Base-by-base conservation (phyloP, 2,329 filamentous ascomycete species). In the Hymenoscyphus fraxineus region DNA sequence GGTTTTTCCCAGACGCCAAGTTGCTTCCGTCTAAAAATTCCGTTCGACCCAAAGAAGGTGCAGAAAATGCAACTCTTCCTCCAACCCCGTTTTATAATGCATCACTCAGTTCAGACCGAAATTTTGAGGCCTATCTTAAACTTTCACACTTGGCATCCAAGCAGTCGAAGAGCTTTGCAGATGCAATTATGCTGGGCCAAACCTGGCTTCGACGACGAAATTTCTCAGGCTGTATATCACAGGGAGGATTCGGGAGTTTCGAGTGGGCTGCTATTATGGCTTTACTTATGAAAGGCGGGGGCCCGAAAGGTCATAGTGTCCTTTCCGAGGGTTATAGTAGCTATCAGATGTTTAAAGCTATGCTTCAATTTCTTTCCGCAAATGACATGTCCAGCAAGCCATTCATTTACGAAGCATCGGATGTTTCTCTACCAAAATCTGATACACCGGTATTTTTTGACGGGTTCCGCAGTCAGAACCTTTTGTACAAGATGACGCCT, bases 341-440 rank as follows among this genome's bases (percentile, higher is more conserved):
- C 77, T 95, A 94, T 31, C 94, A 98, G 77, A 83, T 98, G 56
- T 97, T 99, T 83, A 98, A 97, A 77, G 93, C 92, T 2, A 88
- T 89, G 1, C 80, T 99, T n/a, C 94, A 97, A 74, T 95, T 94
- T 70, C 80, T 99, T 19, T 87, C 90, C 1, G 84, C 85, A 1
- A 88, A 85, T 44, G 88, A 97, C 72, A 80, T 97, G 62, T 81
- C 80, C 64, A 88, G 85, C 71, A 90, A 85, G 69, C 87, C 90
- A 0, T 82, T 88, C 73, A 66, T 81, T 67, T 72, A 86, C 64
- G 70, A 81, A 70, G 72, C 77, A 65, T 32, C 79, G 73, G 71
- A 77, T 73, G 71, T 82, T 80, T 65, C 69, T 73, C 32, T 73
- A 79, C 66, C 76, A 66, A 78, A 69, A 77, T 67, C 79, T 81